Conservation (phyloP, 1,139 yeast genomes). For the Sugiyamaella xylanicola region DNA sequence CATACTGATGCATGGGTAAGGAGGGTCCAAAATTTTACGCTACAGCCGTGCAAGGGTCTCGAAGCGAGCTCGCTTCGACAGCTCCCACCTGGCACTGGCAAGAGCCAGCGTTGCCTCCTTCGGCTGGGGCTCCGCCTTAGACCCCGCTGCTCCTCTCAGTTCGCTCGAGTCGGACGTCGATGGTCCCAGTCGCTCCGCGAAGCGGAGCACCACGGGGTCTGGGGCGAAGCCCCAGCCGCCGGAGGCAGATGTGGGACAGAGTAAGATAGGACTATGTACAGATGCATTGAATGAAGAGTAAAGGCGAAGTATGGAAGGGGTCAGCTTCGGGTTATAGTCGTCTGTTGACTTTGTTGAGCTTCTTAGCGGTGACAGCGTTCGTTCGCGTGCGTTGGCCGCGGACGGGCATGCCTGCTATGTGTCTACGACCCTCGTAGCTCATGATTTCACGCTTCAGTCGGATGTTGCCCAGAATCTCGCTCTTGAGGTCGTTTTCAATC, state of each 20-base stretch:
- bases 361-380: conserved; percentile 86
- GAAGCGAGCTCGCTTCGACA: too few species aligned
- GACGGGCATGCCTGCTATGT: conserved; percentile 76
- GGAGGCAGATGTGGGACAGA: not conserved
- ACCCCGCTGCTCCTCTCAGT: too few species aligned
- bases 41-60: not conserved
- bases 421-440: conserved; percentile 86
- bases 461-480: conserved; percentile 77
- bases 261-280: conserved; percentile 7
- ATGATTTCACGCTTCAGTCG: conserved; percentile 80
- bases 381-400: conserved; percentile 93
- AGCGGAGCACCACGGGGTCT: too few species aligned
- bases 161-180: too few species aligned
- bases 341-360: conserved; percentile 77
- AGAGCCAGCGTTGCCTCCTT: too few species aligned
- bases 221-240: conserved; percentile 4
- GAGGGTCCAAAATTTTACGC: not conserved
- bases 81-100: too few species aligned
- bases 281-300: conserved; percentile 3
- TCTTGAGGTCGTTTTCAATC: conserved; percentile 83
- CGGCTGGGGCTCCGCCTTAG: too few species aligned
- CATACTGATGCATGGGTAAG: conserved; percentile 10
- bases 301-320: conserved; percentile 21
- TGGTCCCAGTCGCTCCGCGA: too few species aligned
- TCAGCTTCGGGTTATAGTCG: conserved; percentile 43